A percentile compares a stretch with the other conserved stretches of the same genome.
Evolutionary conservation across 2,329 filamentous ascomycete genomes (phyloP).

Genomic region (Trichoderma gracile): DNA sequence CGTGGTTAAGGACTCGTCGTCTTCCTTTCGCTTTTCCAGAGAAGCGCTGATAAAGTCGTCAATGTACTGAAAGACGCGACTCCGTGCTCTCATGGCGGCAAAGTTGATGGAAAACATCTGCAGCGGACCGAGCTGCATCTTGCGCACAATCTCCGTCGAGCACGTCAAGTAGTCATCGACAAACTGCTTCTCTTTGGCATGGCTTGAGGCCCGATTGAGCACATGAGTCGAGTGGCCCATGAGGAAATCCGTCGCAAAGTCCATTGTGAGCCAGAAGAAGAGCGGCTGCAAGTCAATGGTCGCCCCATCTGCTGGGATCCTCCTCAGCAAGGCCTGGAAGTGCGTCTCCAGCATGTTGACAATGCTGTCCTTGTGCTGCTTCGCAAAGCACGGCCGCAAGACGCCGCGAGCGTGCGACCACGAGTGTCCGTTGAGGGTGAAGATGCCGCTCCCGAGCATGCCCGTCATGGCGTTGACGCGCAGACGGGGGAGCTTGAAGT

Average conservation of each 20-base stretch:
- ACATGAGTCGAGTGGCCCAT: constrained; percentile 32
- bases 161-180: constrained; percentile 40
- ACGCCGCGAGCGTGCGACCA: constrained; percentile 49
- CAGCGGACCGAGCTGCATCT: constrained; percentile 39
- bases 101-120: constrained; percentile 35
- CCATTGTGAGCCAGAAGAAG: constrained; percentile 51
- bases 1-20: constrained; percentile 28
- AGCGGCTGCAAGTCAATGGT: constrained; percentile 47
- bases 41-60: constrained; percentile 47
- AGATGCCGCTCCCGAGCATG: constrained; percentile 50
- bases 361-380: constrained; percentile 36
- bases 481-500: constrained; percentile 47
- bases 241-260: constrained; percentile 55
- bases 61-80: constrained; percentile 43
- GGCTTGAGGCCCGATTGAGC: constrained; percentile 29
- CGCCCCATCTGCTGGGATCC: constrained; percentile 30
- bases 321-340: constrained; percentile 43
- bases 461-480: constrained; percentile 42
- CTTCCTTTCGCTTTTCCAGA: constrained; percentile 28
- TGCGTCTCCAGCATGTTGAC: constrained; percentile 38
- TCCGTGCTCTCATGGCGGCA: constrained; percentile 34
- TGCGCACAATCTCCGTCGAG: constrained; percentile 37
- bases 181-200: constrained; percentile 40
- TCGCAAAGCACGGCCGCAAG: constrained; percentile 39
- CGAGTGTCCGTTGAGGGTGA: constrained; percentile 48